Conservation (phyloP, 2,329 filamentous ascomycete species). For the Orbilia ellipsospora region DNA sequence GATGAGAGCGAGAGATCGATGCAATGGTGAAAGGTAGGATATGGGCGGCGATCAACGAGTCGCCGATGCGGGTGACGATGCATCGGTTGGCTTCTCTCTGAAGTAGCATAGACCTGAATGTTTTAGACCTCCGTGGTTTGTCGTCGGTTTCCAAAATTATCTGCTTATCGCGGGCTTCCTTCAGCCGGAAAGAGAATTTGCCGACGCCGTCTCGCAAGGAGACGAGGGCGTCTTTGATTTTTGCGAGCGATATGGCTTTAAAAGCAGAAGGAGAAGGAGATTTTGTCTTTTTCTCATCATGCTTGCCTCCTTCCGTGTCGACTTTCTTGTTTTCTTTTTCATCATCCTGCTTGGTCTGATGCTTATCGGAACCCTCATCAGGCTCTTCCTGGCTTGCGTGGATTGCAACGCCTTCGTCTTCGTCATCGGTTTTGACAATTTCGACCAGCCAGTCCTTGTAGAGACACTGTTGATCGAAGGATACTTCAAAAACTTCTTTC, state of each 20-base stretch:
- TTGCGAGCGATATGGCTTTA: constrained; percentile 20
- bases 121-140: constrained; percentile 32
- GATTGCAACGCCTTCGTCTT: constrained; percentile 35
- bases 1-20: constrained; percentile 31
- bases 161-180: constrained; percentile 46
- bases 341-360: neutral
- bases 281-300: constrained; percentile 13
- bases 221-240: constrained; percentile 31
- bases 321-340: neutral
- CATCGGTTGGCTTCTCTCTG: constrained; percentile 47
- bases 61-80: constrained; percentile 40
- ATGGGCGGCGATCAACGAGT: constrained; percentile 45
- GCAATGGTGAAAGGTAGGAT: constrained; percentile 51
- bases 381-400: constrained; percentile 3
- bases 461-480: constrained; percentile 30
- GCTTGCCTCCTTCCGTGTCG: constrained; percentile 1
- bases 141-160: constrained; percentile 22
- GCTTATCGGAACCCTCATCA: neutral
- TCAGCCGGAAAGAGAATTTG: constrained; percentile 40
- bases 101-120: constrained; percentile 41
- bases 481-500: constrained; percentile 34
- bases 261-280: neutral
- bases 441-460: constrained; percentile 30
- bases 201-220: constrained; percentile 37
- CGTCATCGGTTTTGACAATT: constrained; percentile 2